Evolutionary conservation across 192 early-diverging fungal species (phyloP).

Genomic region (Lobosporangium transversale): DNA sequence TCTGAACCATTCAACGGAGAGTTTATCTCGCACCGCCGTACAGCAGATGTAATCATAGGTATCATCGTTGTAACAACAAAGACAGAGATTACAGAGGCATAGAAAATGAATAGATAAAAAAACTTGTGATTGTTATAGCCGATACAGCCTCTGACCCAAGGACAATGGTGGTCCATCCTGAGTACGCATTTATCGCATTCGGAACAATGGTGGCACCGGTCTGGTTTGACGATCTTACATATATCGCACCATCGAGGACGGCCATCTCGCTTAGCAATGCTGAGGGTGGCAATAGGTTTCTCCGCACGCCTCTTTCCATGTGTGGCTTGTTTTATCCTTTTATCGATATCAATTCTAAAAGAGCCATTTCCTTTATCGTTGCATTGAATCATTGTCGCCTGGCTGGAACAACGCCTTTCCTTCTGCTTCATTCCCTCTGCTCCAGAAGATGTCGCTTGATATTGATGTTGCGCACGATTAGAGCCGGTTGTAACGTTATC

Average conservation of each 20-base stretch:
- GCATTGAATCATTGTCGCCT: neutral
- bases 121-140: constrained; percentile 60
- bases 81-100: constrained; percentile 50
- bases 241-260: constrained; percentile 37
- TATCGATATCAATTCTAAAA: neutral
- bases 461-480: no score
- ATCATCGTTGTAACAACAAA: constrained; percentile 53
- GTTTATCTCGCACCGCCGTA: constrained; percentile 14
- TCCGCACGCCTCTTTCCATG: neutral
- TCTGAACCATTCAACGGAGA: neutral
- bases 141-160: constrained; percentile 64
- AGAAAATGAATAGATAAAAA: constrained; percentile 61
- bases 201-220: constrained; percentile 64
- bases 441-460: constrained; percentile 2
- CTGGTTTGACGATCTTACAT: constrained; percentile 61
- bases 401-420: neutral
- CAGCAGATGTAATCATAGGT: constrained; percentile 24
- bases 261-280: constrained; percentile 35
- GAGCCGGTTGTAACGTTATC: no score
- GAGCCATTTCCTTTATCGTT: neutral
- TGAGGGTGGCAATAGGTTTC: constrained; percentile 24
- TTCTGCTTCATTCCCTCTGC: neutral
- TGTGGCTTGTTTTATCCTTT: neutral
- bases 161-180: constrained; percentile 62
- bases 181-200: constrained; percentile 62